A percentile compares a stretch with the other conserved stretches of the same genome.
phyloP scores from a whole-genome alignment of 768 basidiomycete species.

The Mycena sanguinolenta region DNA sequence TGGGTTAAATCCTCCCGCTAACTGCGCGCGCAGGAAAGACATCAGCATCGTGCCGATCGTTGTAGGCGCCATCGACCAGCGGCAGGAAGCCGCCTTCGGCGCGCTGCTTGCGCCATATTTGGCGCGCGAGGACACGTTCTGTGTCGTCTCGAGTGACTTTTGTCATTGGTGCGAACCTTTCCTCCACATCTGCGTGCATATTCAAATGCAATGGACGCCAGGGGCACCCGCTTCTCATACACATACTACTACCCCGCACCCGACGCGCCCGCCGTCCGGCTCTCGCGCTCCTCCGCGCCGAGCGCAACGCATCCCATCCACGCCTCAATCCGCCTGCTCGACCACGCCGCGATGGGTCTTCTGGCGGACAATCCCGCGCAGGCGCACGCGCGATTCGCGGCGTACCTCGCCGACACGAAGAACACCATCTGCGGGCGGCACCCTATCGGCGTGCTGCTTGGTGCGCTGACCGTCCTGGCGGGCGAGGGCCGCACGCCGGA shows the following conservation, averaged over 20 bases:
- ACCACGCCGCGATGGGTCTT: slow-evolving; percentile 87
- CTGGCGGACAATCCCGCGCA: slow-evolving; percentile 69
- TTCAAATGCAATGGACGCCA: slow-evolving; percentile 44
- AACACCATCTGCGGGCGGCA: slow-evolving; percentile 99
- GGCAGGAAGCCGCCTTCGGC: slow-evolving; percentile 75
- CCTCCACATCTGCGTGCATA: neutral
- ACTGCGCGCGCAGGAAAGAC: slow-evolving; percentile 62
- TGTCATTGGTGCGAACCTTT: slow-evolving; percentile 86
- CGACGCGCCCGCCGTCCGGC: slow-evolving; percentile 59
- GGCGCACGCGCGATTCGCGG: slow-evolving; percentile 73
- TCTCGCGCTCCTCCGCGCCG: slow-evolving; percentile 60
- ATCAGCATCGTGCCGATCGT: slow-evolving; percentile 91
- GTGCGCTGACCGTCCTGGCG: slow-evolving; percentile 73
- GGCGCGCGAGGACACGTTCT: slow-evolving; percentile 82
- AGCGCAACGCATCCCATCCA: slow-evolving; percentile 75
- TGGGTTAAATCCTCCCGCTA: neutral
- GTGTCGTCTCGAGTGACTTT: slow-evolving; percentile 95
- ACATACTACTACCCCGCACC: slow-evolving; percentile 87
- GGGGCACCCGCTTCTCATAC: slow-evolving; percentile 90
- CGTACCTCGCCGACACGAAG: slow-evolving; percentile 79
- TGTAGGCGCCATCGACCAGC: slow-evolving; percentile 80
- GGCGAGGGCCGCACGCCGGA: slow-evolving; percentile 45
- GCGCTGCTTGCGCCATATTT: slow-evolving; percentile 85
- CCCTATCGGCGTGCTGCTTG: slow-evolving; percentile 93
- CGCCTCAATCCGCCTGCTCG: slow-evolving; percentile 84